These are phyloP conservation scores for Saccharomycopsis schoenii DNA, from an alignment of 805 yeast species.

Conservation along the genomic window DNA sequence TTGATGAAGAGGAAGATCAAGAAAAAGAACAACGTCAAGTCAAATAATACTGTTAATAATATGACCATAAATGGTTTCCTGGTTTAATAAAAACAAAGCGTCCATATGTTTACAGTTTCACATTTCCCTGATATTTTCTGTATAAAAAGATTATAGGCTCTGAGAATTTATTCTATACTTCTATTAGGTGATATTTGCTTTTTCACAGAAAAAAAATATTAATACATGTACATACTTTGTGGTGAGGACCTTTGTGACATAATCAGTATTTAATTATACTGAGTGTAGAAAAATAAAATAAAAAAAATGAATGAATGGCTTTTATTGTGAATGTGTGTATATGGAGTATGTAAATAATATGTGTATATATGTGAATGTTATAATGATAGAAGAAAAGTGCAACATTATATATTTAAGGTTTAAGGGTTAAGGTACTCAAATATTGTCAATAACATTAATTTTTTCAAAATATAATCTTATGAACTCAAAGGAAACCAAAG, in stretches of 20 bases:
- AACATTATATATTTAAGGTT: not conserved
- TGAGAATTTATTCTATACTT: too few species aligned
- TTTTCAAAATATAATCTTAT: constrained; percentile 43
- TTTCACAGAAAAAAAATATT: not conserved
- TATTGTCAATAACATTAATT: constrained; percentile 9
- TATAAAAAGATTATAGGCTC: too few species aligned
- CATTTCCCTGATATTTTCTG: too few species aligned
- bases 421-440: not conserved
- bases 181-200: too few species aligned
- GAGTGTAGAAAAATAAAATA: not conserved
- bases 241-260: not conserved
- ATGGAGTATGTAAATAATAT: not conserved
- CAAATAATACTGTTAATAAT: not conserved
- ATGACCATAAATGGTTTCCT: not conserved
- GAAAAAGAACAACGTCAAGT: not conserved
- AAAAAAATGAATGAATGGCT: not conserved
- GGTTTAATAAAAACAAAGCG: not conserved
- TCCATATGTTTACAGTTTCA: too few species aligned
- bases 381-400: not conserved
- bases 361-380: too few species aligned
- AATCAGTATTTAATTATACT: not conserved
- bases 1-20: constrained; percentile 8
- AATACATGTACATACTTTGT: not conserved
- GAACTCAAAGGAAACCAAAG: constrained; percentile 85
- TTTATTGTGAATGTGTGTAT: not conserved